Conservation (phyloP, 2,329 filamentous ascomycete genomes). For the Apiospora koreana region DNA sequence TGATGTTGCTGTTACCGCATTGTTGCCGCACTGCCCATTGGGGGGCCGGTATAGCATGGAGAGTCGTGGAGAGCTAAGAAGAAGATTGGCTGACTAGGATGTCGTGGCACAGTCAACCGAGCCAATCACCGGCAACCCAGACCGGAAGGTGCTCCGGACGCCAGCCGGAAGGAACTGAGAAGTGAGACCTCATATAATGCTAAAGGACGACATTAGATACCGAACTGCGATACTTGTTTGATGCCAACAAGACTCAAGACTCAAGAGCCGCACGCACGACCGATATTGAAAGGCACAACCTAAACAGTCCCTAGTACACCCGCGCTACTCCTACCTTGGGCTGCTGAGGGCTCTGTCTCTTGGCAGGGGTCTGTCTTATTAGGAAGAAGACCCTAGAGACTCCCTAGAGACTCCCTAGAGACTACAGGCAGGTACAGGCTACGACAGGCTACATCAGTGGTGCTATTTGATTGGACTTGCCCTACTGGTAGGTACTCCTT, state of each 20-base stretch:
- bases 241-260: background rate
- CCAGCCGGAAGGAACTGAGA: background rate
- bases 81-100: background rate
- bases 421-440: too few species aligned
- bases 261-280: background rate
- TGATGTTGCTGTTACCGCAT: background rate
- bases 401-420: background rate
- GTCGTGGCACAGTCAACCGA: background rate
- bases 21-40: background rate
- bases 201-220: background rate
- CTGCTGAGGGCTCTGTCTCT: background rate
- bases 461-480: background rate
- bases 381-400: background rate
- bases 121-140: background rate
- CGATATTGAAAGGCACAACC: background rate
- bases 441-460: too few species aligned
- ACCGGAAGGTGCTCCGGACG: background rate
- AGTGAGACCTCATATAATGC: too few species aligned
- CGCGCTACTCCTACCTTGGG: background rate
- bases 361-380: background rate
- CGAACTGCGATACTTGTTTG: too few species aligned
- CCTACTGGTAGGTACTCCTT: background rate
- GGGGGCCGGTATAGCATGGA: background rate
- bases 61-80: background rate
- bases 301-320: background rate